Conservation (phyloP, 352 stramenopile genomes). For the Phytophthora gonapodyides region DNA sequence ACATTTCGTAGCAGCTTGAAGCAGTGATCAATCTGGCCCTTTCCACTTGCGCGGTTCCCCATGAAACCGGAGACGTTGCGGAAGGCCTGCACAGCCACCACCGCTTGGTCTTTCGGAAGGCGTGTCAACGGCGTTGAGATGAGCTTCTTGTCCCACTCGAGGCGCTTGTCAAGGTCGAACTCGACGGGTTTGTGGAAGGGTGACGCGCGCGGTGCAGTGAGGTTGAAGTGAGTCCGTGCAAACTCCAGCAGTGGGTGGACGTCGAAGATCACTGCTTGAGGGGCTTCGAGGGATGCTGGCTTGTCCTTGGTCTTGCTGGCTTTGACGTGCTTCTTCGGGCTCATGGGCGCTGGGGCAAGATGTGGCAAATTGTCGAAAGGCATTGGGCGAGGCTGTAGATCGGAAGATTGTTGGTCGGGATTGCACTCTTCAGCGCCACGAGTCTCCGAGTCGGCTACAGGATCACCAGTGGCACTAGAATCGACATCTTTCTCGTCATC, state of each 20-base stretch:
- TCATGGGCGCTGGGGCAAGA: constrained; percentile 18
- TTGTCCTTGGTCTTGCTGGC: constrained; percentile 18
- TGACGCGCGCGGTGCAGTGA: constrained; percentile 24
- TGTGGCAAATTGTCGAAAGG: constrained; percentile 22
- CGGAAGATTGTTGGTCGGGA: background rate
- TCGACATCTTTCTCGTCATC: constrained; percentile 1
- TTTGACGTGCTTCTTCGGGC: constrained; percentile 22
- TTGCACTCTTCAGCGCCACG: constrained; percentile 6
- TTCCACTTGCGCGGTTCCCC: constrained; percentile 67
- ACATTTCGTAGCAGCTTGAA: constrained; percentile 78
- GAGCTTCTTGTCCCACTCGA: constrained; percentile 66
- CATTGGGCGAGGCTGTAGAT: constrained; percentile 8
- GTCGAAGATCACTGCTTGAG: constrained; percentile 20
- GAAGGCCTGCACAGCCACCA: constrained; percentile 67
- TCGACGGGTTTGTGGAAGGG: constrained; percentile 33
- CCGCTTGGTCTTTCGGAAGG: constrained; percentile 46
- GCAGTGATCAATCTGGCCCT: constrained; percentile 67
- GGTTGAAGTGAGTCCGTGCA: constrained; percentile 43
- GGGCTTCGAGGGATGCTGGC: constrained; percentile 6
- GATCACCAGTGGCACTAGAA: background rate
- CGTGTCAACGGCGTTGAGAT: constrained; percentile 56
- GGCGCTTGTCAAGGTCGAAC: constrained; percentile 54
- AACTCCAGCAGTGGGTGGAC: constrained; percentile 50
- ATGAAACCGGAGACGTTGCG: constrained; percentile 82
- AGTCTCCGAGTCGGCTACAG: background rate